These are phyloP conservation scores for Zygosaccharomyces kombuchaensis DNA, from an alignment of 805 yeast genomes.

Conservation along the genomic window DNA sequence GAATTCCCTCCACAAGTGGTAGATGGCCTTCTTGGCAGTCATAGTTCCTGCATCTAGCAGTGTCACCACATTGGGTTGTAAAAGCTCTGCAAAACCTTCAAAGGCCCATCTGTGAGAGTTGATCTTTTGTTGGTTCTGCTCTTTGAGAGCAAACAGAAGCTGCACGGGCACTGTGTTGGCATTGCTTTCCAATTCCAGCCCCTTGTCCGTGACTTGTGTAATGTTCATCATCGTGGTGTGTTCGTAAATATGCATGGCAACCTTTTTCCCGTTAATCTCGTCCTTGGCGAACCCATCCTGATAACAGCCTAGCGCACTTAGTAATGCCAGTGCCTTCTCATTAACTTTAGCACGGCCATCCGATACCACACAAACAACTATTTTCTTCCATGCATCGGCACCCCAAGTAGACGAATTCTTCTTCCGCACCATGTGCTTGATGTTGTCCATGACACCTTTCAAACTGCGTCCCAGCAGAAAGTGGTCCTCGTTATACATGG, in stretches of 20 bases:
- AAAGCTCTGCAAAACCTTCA: constrained; percentile 80
- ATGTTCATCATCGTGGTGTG: constrained; percentile 91
- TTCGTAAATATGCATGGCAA: constrained; percentile 85
- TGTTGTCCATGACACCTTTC: constrained; percentile 86
- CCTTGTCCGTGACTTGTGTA: constrained; percentile 55
- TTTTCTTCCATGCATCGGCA: constrained; percentile 90
- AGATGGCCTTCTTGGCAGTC: constrained; percentile 79
- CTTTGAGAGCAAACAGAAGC: constrained; percentile 83
- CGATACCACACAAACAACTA: constrained; percentile 82
- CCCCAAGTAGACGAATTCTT: constrained; percentile 81
- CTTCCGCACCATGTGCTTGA: constrained; percentile 64
- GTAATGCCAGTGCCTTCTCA: constrained; percentile 70
- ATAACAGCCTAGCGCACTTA: constrained; percentile 84
- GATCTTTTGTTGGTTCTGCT: constrained; percentile 81
- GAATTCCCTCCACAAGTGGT: constrained; percentile 86
- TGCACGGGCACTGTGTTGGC: constrained; percentile 74
- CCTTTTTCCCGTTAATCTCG: constrained; percentile 76
- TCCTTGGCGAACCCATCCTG: constrained; percentile 96
- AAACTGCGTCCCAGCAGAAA: constrained; percentile 76
- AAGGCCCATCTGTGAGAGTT: constrained; percentile 97
- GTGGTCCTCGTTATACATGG: constrained; percentile 89
- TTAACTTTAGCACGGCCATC: constrained; percentile 88
- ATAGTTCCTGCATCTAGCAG: constrained; percentile 92
- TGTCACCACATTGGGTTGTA: constrained; percentile 79
- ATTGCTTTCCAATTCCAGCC: constrained; percentile 50